Conservation (phyloP, 805 yeast species). For the Yamadazyma ubonensis region DNA sequence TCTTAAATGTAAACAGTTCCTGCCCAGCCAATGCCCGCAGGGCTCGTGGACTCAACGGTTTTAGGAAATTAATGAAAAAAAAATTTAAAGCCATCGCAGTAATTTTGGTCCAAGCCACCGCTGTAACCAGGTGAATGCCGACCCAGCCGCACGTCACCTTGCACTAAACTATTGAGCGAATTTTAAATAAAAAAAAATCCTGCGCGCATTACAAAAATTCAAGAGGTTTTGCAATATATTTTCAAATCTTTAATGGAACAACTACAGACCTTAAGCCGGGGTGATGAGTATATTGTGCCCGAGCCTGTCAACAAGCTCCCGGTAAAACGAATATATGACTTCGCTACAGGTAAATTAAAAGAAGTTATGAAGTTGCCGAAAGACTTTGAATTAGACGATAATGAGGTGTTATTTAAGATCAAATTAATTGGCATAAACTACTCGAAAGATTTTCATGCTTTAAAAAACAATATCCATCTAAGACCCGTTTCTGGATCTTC, state of each 20-base stretch:
- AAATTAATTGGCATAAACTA: conserved; percentile 30
- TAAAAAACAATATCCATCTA: no score
- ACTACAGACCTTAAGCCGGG: not conserved
- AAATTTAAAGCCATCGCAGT: no score
- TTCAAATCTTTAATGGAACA: conserved; percentile 1
- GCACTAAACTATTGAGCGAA: conserved; percentile 5
- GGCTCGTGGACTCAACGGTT: no score
- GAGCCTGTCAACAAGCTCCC: conserved; percentile 20
- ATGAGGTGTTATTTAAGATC: conserved; percentile 25
- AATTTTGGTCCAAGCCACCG: not conserved
- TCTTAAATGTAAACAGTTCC: no score
- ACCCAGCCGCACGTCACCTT: conserved; percentile 4
- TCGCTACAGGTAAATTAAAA: conserved; percentile 17
- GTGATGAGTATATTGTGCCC: conserved; percentile 7
- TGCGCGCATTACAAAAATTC: conserved; percentile 2
- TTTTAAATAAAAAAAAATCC: not conserved
- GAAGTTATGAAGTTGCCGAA: conserved; percentile 27
- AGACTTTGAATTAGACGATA: conserved; percentile 20
- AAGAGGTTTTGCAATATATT: not conserved
- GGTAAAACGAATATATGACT: conserved; percentile 27
- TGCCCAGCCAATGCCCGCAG: no score
- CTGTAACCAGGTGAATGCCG: not conserved
- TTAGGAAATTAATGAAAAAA: no score
- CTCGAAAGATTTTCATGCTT: conserved; percentile 24
- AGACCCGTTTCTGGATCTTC: no score